Conservation (phyloP, 106 monocot genomes). For the Hemerocallis citrina region DNA sequence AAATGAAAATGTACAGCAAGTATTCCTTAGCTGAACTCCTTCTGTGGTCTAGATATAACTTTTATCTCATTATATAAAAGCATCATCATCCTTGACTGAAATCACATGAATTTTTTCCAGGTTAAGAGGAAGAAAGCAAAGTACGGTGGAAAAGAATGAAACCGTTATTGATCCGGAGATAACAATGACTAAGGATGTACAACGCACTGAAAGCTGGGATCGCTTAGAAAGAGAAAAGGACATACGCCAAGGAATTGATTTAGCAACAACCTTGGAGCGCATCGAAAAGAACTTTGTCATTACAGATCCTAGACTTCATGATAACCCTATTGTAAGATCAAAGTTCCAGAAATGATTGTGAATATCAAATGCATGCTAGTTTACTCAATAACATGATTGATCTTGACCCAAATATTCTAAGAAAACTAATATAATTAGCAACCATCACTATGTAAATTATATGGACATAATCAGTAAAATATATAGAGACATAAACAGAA, state of each 20-base stretch:
- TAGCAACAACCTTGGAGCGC: constrained; percentile 94
- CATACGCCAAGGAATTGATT: constrained; percentile 90
- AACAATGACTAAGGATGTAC: constrained; percentile 63
- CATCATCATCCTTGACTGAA: too few species aligned
- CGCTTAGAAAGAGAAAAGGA: constrained; percentile 69
- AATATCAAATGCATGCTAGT: neutral
- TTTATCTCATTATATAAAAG: too few species aligned
- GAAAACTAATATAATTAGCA: too few species aligned
- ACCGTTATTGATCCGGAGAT: constrained; percentile 43
- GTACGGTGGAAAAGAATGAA: constrained; percentile 42
- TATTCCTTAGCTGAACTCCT: too few species aligned
- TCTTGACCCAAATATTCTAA: neutral
- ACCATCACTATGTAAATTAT: too few species aligned
- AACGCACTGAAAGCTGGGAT: constrained; percentile 80
- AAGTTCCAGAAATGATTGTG: neutral
- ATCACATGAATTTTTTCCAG: constrained; percentile 50
- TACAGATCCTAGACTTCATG: constrained; percentile 93
- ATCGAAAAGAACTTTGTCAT: constrained; percentile 99
- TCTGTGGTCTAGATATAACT: too few species aligned
- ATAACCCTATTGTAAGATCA: constrained; percentile 89
- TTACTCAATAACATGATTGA: neutral
- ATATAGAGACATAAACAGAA: too few species aligned
- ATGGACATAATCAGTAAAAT: too few species aligned
- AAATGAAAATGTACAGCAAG: too few species aligned
- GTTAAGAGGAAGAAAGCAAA: constrained; percentile 41